phyloP scores from a whole-genome alignment of 306 rosid species.

The Herpetospermum pedunculosum region DNA sequence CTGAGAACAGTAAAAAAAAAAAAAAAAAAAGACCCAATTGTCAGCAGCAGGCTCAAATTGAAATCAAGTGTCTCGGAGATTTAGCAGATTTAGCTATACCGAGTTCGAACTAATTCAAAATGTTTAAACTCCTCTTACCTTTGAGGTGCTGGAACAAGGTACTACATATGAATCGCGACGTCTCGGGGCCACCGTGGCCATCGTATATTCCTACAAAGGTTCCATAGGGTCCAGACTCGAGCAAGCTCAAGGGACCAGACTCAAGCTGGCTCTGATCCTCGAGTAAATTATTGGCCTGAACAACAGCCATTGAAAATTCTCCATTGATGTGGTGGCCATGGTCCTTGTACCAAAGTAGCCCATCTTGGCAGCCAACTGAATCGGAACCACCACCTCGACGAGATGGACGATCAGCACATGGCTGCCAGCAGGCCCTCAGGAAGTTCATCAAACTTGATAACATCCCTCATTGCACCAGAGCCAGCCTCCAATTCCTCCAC shows the following conservation, averaged over 20 bases:
- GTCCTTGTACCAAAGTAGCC: slow-evolving; percentile 90
- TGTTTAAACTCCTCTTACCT: slow-evolving; percentile 33
- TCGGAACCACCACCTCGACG: slow-evolving; percentile 30
- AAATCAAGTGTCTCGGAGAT: not conserved
- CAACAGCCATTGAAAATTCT: slow-evolving; percentile 89
- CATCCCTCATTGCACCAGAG: slow-evolving; percentile 97
- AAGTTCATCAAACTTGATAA: slow-evolving; percentile 78
- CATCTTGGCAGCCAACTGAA: slow-evolving; percentile 67
- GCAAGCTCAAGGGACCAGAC: slow-evolving; percentile 77
- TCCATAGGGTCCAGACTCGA: slow-evolving; percentile 69
- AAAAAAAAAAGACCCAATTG: not conserved
- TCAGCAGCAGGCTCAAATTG: not conserved
- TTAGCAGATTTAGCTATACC: not conserved
- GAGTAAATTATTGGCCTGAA: slow-evolving; percentile 91
- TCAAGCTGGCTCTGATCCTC: slow-evolving; percentile 97
- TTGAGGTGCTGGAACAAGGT: slow-evolving; percentile 71
- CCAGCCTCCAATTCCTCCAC: slow-evolving; percentile 56
- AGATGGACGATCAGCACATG: slow-evolving; percentile 29
- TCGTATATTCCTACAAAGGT: slow-evolving; percentile 82
- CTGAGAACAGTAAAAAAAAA: slow-evolving; percentile 29
- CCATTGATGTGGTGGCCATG: slow-evolving; percentile 73
- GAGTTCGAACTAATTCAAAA: not conserved
- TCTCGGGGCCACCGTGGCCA: slow-evolving; percentile 96
- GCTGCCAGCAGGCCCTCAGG: slow-evolving; percentile 86
- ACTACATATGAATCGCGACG: slow-evolving; percentile 64